A percentile compares a stretch with the other conserved stretches of the same genome.
Conservation (phyloP, 2,329 filamentous ascomycete genomes). For the Bisporella sp. region DNA sequence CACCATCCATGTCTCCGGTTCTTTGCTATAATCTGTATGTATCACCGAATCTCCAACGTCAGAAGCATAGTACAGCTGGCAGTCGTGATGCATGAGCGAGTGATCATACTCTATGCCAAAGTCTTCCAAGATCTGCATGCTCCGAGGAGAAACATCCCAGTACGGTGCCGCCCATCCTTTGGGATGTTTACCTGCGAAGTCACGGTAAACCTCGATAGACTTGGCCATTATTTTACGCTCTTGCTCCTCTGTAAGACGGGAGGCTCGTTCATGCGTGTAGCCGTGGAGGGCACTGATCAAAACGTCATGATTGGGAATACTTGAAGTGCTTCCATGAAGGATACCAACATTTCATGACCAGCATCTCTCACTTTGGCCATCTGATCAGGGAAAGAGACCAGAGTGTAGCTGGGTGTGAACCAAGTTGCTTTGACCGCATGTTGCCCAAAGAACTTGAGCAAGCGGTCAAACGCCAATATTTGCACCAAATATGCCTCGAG, state of each 20-base stretch:
- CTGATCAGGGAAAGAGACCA: constrained; percentile 13
- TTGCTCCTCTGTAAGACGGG: not conserved
- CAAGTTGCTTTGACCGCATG: constrained; percentile 35
- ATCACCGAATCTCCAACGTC: too few relatives aligned
- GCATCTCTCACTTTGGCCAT: constrained; percentile 31
- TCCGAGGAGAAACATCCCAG: not conserved
- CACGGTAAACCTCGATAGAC: not conserved
- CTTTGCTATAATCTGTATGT: too few relatives aligned
- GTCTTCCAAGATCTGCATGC: not conserved
- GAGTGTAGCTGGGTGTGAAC: constrained; percentile 33
- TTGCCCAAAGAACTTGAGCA: constrained; percentile 34
- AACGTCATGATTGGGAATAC: not conserved
- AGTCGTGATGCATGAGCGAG: not conserved
- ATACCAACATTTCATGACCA: constrained; percentile 32
- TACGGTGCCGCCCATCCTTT: not conserved
- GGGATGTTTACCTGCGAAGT: not conserved
- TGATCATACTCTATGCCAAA: not conserved
- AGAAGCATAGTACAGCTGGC: not conserved
- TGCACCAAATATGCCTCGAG: constrained; percentile 20
- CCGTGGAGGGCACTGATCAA: not conserved
- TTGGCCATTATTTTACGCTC: not conserved
- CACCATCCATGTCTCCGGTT: constrained; percentile 1
- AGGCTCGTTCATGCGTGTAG: not conserved
- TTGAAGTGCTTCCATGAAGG: constrained; percentile 27
- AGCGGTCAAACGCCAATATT: constrained; percentile 16